Percentiles rank a stretch among this genome's conserved stretches.
phyloP scores from a whole-genome alignment of 2,329 filamentous ascomycete genomes.

The Phaeosphaeriaceae sp. region DNA sequence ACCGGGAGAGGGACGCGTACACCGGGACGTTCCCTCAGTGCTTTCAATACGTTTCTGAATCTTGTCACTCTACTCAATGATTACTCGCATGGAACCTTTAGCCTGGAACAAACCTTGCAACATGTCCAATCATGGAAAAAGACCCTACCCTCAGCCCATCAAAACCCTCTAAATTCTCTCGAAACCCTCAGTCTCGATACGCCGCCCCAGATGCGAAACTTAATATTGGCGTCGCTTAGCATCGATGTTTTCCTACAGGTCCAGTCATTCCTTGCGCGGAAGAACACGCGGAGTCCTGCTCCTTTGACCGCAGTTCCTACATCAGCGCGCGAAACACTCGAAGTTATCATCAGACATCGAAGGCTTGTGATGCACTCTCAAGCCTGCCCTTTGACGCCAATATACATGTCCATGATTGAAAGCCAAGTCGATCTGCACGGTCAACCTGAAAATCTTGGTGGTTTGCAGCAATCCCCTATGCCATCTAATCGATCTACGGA shows the following conservation, averaged over 20 bases:
- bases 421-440: neutral
- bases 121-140: neutral
- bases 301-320: neutral
- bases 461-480: neutral
- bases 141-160: neutral
- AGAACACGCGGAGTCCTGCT: neutral
- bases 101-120: neutral
- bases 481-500: neutral
- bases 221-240: neutral
- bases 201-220: neutral
- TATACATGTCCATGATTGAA: neutral
- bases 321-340: neutral
- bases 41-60: neutral
- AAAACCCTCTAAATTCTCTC: neutral
- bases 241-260: neutral
- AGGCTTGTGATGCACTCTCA: neutral
- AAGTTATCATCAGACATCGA: neutral
- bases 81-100: neutral
- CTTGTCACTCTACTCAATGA: neutral
- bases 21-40: neutral
- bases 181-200: neutral
- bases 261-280: neutral
- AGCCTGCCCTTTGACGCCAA: neutral
- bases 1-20: neutral
- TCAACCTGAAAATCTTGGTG: neutral